Evolutionary conservation across 2,329 filamentous ascomycete species (phyloP).

Genomic region (Epichloe gansuensis): DNA sequence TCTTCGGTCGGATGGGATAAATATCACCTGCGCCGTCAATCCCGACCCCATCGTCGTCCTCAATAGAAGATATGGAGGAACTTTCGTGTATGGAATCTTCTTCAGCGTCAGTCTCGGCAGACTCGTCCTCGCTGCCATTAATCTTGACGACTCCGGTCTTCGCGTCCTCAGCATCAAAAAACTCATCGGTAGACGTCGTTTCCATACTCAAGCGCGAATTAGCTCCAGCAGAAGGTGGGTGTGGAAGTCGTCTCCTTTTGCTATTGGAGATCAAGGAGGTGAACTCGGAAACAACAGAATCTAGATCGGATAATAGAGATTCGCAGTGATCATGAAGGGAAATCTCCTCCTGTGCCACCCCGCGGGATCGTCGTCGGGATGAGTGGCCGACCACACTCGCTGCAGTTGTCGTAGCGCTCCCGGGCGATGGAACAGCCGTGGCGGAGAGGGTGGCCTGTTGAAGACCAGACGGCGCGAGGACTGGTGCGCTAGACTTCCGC

Average conservation of each 20-base stretch:
- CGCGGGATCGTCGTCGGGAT: constrained; percentile 24
- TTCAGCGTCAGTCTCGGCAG: constrained; percentile 9
- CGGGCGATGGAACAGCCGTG: constrained; percentile 30
- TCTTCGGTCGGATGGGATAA: constrained; percentile 66
- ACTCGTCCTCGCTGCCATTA: constrained; percentile 53
- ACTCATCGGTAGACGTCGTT: constrained; percentile 72
- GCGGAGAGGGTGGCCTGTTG: constrained; percentile 26
- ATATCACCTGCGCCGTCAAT: constrained; percentile 49
- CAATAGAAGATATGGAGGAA: constrained; percentile 46
- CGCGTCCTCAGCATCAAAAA: constrained; percentile 74
- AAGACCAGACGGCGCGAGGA: constrained; percentile 26
- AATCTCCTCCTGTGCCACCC: constrained; percentile 39
- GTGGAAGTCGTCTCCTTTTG: constrained; percentile 57
- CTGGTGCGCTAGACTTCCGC: constrained; percentile 56
- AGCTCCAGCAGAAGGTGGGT: constrained; percentile 34
- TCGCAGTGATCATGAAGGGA: constrained; percentile 72
- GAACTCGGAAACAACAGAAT: constrained; percentile 73
- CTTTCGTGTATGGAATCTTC: constrained; percentile 25
- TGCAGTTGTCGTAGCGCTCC: constrained; percentile 19
- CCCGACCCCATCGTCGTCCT: constrained; percentile 43
- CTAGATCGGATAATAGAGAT: constrained; percentile 71
- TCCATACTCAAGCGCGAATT: constrained; percentile 57
- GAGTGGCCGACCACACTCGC: constrained; percentile 18
- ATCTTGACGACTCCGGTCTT: constrained; percentile 63
- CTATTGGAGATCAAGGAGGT: constrained; percentile 62